These are phyloP conservation scores for Veloporphyrellus conicus DNA, from an alignment of 1,284 basidiomycete genomes.

Conservation along the genomic window DNA sequence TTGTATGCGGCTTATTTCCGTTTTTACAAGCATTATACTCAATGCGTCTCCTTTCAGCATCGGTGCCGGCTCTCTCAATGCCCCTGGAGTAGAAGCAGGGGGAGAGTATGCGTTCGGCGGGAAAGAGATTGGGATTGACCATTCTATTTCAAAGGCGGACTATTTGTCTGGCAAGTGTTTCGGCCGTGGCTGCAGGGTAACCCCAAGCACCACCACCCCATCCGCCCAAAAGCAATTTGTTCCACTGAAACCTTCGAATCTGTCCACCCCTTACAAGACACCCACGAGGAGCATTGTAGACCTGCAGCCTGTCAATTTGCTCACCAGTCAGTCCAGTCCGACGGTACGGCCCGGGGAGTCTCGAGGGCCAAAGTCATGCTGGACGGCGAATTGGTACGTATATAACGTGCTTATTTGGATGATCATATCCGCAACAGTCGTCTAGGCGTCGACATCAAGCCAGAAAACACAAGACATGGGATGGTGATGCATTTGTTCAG, in stretches of 20 bases:
- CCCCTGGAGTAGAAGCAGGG: slow-evolving; percentile 42
- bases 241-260: slow-evolving; percentile 38
- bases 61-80: slow-evolving; percentile 39
- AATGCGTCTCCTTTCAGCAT: slow-evolving; percentile 32
- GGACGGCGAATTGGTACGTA: slow-evolving; percentile 67
- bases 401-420: neutral
- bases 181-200: slow-evolving; percentile 33
- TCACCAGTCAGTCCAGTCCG: slow-evolving; percentile 17
- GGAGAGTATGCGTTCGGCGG: slow-evolving; percentile 57
- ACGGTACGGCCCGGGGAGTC: slow-evolving; percentile 3
- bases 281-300: slow-evolving; percentile 33
- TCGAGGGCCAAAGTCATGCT: slow-evolving; percentile 39
- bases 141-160: slow-evolving; percentile 50
- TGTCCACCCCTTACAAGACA: slow-evolving; percentile 29
- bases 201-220: slow-evolving; percentile 17
- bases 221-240: slow-evolving; percentile 42
- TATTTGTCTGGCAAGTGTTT: slow-evolving; percentile 67
- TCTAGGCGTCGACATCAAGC: slow-evolving; percentile 71
- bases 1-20: slow-evolving; percentile 37
- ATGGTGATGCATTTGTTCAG: slow-evolving; percentile 68
- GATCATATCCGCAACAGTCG: slow-evolving; percentile 6
- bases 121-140: slow-evolving; percentile 70
- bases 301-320: slow-evolving; percentile 42
- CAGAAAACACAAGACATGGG: slow-evolving; percentile 88
- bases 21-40: slow-evolving; percentile 7